Evolutionary conservation across 345 rosid genomes (phyloP).

Genomic region (Laguncularia racemosa): DNA sequence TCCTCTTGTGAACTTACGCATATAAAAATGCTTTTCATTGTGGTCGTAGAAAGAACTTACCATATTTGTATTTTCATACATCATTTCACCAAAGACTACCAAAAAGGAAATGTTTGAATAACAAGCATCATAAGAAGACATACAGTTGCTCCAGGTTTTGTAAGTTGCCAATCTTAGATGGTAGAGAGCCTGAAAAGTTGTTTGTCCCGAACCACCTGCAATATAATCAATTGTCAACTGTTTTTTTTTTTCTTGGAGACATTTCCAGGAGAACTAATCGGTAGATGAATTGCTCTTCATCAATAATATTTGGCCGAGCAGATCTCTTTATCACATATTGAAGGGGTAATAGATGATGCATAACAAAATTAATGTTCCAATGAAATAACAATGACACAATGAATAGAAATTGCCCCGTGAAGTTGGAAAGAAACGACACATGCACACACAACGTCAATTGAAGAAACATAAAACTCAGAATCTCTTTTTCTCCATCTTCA

Average conservation of each 20-base stretch:
- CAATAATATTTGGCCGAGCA: neutral
- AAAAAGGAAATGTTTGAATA: neutral
- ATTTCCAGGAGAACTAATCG: neutral
- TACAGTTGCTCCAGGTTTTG: conserved; percentile 40
- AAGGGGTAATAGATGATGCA: neutral
- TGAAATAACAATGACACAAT: too few relatives aligned
- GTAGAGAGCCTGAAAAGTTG: conserved; percentile 67
- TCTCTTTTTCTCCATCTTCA: too few relatives aligned
- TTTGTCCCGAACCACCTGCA: conserved; percentile 41
- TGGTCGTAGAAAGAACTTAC: neutral
- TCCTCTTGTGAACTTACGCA: too few relatives aligned
- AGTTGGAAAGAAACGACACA: too few relatives aligned
- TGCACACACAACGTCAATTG: too few relatives aligned
- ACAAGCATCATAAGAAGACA: conserved; percentile 15
- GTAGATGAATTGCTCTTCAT: neutral
- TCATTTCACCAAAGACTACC: neutral
- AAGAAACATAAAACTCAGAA: too few relatives aligned
- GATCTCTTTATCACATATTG: too few relatives aligned
- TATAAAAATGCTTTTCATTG: too few relatives aligned
- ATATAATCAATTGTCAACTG: neutral
- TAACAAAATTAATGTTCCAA: neutral
- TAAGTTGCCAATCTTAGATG: conserved; percentile 48
- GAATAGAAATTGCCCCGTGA: too few relatives aligned
- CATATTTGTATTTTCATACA: neutral
- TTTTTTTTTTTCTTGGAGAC: neutral